These are phyloP conservation scores for Tetragonia tetragonoides DNA, from an alignment of 148 eudicot species.

Conservation along the genomic window DNA sequence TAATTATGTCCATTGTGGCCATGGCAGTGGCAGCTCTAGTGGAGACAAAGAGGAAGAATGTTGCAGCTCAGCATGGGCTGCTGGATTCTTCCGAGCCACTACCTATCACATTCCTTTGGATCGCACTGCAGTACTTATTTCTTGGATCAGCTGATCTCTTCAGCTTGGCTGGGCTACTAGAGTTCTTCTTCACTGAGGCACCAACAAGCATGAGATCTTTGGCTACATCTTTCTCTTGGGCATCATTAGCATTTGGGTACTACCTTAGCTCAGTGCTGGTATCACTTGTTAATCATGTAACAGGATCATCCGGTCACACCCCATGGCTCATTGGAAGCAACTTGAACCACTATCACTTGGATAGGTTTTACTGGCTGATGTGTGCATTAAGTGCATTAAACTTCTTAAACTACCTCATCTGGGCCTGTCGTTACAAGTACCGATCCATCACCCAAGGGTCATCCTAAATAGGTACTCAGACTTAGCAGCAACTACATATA, in stretches of 20 bases:
- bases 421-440: conserved; percentile 65
- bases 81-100: conserved; percentile 54
- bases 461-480: neutral
- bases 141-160: conserved; percentile 92
- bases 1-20: conserved; percentile 62
- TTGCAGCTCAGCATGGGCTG: conserved; percentile 42
- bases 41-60: conserved; percentile 55
- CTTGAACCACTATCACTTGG: conserved; percentile 70
- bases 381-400: conserved; percentile 64
- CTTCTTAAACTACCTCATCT: conserved; percentile 57
- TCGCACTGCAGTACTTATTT: conserved; percentile 72
- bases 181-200: conserved; percentile 92
- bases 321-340: conserved; percentile 82
- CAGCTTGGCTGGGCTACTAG: conserved; percentile 84
- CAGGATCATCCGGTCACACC: conserved; percentile 35
- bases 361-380: conserved; percentile 85
- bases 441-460: conserved; percentile 27
- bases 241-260: conserved; percentile 83
- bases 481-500: neutral
- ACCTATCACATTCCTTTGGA: conserved; percentile 81
- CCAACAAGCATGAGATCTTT: conserved; percentile 81
- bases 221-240: conserved; percentile 89
- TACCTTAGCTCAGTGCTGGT: conserved; percentile 83
- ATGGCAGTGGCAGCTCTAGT: conserved; percentile 84
- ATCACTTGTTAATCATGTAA: conserved; percentile 51